Base-by-base conservation (phyloP, 805 yeast species). In the Metschnikowia kunwiensis region DNA sequence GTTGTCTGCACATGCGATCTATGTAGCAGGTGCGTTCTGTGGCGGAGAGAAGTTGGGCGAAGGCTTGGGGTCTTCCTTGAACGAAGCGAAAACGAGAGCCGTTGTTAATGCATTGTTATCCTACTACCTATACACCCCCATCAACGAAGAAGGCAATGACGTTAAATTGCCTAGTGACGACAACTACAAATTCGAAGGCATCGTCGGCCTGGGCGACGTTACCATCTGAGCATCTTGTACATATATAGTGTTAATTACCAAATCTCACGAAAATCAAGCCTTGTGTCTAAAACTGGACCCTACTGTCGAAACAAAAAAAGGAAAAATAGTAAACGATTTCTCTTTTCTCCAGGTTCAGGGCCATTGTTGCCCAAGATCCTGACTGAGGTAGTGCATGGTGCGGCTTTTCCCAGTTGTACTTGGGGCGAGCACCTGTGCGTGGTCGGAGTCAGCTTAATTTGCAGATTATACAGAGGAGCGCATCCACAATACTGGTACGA, bases 21-120 rank as follows among this genome's bases (percentile, higher is more conserved):
- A 77, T 50, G 83, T 91, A 10, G 95, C 91, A 22, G 97, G 96
- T 33, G 93, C 86, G 1, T 93, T 88, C 60, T 72, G 84, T 40
- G 97, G 96, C 23, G 70, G 72, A 10, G 78, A 78, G 46, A 80
- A 86, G 61, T 70, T 93, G 37, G 96, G 97, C 34, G 97, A 93
- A 62, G 96, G 96, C 27, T 87, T 84, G 55, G 99, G 97, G 24
- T 71, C 94, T 5, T 84, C 95, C 19, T 68, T 93, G 52, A 77
- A 75, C 47, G 97, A 93, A 64, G 96, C 97, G 23, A 86, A 88
- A 63, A 83, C 87, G 26, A 78, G 96, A 61, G 93, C 96, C 23
- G 86, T 88, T 35, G 94, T 88, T 22, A 83, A 84, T 60, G 89
- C 97, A 22, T 76, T 93, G 58, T 81, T 87, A 72, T 78, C 86